phyloP scores from a whole-genome alignment of 2,329 filamentous ascomycete genomes.

The Fusarium ramigenum region DNA sequence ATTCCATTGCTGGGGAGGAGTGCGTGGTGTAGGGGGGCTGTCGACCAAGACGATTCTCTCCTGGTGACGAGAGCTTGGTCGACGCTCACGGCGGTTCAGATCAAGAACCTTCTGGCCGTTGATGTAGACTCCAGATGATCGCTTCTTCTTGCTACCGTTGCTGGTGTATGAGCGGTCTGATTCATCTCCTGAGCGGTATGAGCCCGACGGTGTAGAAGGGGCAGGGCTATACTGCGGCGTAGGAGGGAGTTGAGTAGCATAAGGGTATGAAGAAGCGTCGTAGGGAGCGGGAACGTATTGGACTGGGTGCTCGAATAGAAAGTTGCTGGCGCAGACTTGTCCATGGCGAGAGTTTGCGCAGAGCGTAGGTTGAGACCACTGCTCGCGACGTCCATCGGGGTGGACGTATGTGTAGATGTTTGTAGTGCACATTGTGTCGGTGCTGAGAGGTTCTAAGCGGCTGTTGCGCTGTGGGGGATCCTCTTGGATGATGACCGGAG shows the following conservation, averaged over 20 bases:
- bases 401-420: constrained; percentile 58
- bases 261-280: constrained; percentile 41
- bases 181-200: constrained; percentile 51
- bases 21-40: constrained; percentile 56
- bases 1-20: constrained; percentile 55
- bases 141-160: constrained; percentile 45
- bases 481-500: constrained; percentile 39
- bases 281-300: constrained; percentile 50
- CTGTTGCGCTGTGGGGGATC: constrained; percentile 34
- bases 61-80: constrained; percentile 43
- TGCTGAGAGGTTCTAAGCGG: constrained; percentile 26
- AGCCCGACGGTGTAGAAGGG: constrained; percentile 41
- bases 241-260: constrained; percentile 51
- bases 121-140: constrained; percentile 50
- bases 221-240: constrained; percentile 51
- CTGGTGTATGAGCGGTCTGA: constrained; percentile 50
- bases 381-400: constrained; percentile 54
- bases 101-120: constrained; percentile 51
- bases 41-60: constrained; percentile 58
- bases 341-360: constrained; percentile 53
- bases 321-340: constrained; percentile 54
- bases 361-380: constrained; percentile 48
- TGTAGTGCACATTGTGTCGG: constrained; percentile 61
- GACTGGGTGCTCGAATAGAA: constrained; percentile 53
- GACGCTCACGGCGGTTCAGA: constrained; percentile 44